phyloP scores from a whole-genome alignment of 495 filamentous ascomycete species.

The Aspergillus egyptiacus region DNA sequence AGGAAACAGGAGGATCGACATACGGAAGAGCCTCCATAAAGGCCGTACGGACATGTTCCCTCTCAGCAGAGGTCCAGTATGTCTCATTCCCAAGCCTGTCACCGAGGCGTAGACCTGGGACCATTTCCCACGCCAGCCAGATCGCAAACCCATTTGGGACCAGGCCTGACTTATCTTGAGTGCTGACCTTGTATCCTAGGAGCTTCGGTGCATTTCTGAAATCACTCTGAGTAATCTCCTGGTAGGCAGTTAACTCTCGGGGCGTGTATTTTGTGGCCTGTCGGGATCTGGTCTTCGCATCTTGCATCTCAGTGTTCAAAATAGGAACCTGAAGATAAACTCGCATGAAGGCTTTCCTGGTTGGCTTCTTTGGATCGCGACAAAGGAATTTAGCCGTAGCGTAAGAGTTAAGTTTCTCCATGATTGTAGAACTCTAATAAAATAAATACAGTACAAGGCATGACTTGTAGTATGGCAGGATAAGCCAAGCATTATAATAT shows the following conservation, averaged over 20 bases:
- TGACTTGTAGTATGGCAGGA: too few relatives aligned
- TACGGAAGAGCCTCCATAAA: slow-evolving; percentile 16
- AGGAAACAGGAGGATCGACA: slow-evolving; percentile 8
- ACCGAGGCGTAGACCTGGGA: slow-evolving; percentile 16
- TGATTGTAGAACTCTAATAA: too few relatives aligned
- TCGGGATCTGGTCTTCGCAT: slow-evolving; percentile 11
- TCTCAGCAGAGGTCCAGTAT: slow-evolving; percentile 10
- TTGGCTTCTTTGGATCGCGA: slow-evolving; percentile 8
- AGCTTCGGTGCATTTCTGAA: slow-evolving; percentile 11
- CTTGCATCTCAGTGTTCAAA: slow-evolving; percentile 12
- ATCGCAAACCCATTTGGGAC: slow-evolving; percentile 14
- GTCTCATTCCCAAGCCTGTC: slow-evolving; percentile 4
- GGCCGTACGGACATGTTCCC: slow-evolving; percentile 11
- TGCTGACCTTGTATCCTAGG: slow-evolving; percentile 10
- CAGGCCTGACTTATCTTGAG: slow-evolving; percentile 11
- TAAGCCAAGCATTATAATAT: too few relatives aligned
- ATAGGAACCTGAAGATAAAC: slow-evolving; percentile 17
- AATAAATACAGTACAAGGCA: too few relatives aligned
- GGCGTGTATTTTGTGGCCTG: slow-evolving; percentile 12
- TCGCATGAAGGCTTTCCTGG: slow-evolving; percentile 11
- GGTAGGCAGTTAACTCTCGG: slow-evolving; percentile 10
- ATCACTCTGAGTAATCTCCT: slow-evolving; percentile 5
- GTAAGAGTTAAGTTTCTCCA: slow-evolving; percentile 1
- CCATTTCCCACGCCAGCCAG: slow-evolving; percentile 14
- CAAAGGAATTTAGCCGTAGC: slow-evolving; percentile 13